Evolutionary conservation across 805 yeast genomes (phyloP).

Genomic region (Wickerhamiella siamensis): DNA sequence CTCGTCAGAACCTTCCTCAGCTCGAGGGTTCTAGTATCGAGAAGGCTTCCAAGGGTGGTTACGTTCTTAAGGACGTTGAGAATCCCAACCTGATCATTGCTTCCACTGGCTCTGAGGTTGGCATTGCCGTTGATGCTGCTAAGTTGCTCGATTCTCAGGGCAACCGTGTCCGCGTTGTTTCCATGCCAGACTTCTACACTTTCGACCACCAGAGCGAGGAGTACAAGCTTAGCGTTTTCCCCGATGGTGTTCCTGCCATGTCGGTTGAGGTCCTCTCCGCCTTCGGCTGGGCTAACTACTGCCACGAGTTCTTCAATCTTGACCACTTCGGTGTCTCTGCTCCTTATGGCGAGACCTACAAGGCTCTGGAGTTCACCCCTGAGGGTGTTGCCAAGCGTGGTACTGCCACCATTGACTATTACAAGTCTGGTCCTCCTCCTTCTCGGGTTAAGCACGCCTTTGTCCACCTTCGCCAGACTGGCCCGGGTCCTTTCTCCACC

Average conservation of each 20-base stretch:
- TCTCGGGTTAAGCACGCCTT: conserved; percentile 42
- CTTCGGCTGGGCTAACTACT: conserved; percentile 84
- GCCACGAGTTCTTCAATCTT: conserved; percentile 93
- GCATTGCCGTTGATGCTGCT: conserved; percentile 68
- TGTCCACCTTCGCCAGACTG: conserved; percentile 17
- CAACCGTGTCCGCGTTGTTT: conserved; percentile 66
- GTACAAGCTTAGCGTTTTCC: conserved; percentile 75
- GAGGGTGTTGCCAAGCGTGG: conserved; percentile 88
- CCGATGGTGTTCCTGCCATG: conserved; percentile 85
- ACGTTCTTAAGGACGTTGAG: conserved; percentile 50
- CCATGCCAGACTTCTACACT: conserved; percentile 83
- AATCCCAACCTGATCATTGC: conserved; percentile 61
- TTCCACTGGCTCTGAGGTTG: conserved; percentile 91
- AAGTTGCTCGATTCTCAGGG: conserved; percentile 53
- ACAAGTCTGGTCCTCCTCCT: conserved; percentile 61
- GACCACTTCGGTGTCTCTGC: conserved; percentile 96
- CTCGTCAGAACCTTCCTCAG: conserved; percentile 78
- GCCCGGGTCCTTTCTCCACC: conserved; percentile 19
- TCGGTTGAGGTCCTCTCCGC: conserved; percentile 90
- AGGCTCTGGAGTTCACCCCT: conserved; percentile 77
- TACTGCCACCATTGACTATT: conserved; percentile 60
- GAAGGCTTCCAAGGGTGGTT: conserved; percentile 92
- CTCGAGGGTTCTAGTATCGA: conserved; percentile 84
- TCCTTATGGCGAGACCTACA: conserved; percentile 68
- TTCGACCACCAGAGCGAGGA: conserved; percentile 72